A percentile compares a stretch with the other conserved stretches of the same genome.
Conservation (phyloP, 2,329 filamentous ascomycete genomes). For the Elsinoe fawcettii region DNA sequence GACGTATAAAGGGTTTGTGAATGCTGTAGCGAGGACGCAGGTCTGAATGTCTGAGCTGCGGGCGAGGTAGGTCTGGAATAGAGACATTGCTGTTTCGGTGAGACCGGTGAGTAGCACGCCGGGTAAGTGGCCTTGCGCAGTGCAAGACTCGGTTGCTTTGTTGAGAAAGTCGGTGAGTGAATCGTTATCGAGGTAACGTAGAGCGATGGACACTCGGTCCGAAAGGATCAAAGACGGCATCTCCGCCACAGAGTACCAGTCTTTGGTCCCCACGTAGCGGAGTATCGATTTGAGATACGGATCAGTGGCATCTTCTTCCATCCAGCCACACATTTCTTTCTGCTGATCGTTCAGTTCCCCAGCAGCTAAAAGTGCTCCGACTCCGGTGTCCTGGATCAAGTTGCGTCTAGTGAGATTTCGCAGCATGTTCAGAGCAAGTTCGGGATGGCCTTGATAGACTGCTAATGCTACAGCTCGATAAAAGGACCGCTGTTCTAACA, state of each 20-base stretch:
- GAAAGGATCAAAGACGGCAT: conserved; percentile 59
- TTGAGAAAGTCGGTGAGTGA: conserved; percentile 38
- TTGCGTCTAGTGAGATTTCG: conserved; percentile 61
- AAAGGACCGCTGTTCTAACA: conserved; percentile 49
- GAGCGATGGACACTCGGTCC: conserved; percentile 66
- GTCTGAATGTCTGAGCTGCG: conserved; percentile 74
- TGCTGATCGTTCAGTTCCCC: conserved; percentile 49
- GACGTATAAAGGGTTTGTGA: conserved; percentile 67
- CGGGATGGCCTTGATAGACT: conserved; percentile 62
- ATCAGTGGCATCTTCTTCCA: conserved; percentile 60
- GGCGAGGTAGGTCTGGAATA: conserved; percentile 67
- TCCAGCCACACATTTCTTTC: conserved; percentile 54
- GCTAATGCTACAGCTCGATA: conserved; percentile 72
- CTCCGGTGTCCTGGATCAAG: conserved; percentile 50
- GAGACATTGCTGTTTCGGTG: conserved; percentile 62
- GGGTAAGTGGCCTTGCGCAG: conserved; percentile 63
- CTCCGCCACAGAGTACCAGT: conserved; percentile 67
- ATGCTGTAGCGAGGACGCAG: conserved; percentile 64
- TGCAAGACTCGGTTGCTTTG: conserved; percentile 51
- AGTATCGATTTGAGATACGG: conserved; percentile 75
- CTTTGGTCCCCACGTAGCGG: conserved; percentile 60
- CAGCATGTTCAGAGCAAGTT: conserved; percentile 61
- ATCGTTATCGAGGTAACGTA: conserved; percentile 59
- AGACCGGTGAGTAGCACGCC: conserved; percentile 73
- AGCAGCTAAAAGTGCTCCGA: conserved; percentile 42